Conservation (phyloP, 2,329 filamentous ascomycete genomes). For the Dendryphion nanum region DNA sequence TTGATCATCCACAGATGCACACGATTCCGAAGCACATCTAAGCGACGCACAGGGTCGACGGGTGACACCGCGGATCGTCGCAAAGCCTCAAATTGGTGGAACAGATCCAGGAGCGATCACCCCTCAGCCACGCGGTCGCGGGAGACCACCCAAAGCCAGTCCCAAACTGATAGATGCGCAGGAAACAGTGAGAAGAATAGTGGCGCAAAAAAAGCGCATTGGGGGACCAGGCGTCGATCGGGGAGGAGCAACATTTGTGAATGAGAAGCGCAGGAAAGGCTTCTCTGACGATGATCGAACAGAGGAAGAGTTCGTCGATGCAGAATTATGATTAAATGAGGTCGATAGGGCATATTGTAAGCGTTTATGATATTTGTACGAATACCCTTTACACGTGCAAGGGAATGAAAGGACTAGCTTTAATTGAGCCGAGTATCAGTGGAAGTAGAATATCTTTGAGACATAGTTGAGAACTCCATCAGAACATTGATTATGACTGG, state of each 20-base stretch:
- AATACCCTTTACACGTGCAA: no score
- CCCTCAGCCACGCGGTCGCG: conserved; percentile 38
- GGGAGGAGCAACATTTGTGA: conserved; percentile 54
- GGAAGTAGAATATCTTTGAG: no score
- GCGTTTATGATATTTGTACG: no score
- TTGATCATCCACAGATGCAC: conserved; percentile 30
- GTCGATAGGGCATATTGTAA: no score
- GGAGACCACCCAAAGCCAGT: conserved; percentile 21
- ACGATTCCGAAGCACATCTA: conserved; percentile 49
- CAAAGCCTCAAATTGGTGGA: conserved; percentile 12
- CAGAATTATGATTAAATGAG: conserved; percentile 26
- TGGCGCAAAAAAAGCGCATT: conserved; percentile 50
- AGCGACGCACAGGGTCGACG: conserved; percentile 46
- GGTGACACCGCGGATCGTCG: conserved; percentile 46
- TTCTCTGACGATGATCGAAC: conserved; percentile 53
- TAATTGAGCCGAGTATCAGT: no score
- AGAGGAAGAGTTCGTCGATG: conserved; percentile 43
- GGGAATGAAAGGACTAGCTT: no score
- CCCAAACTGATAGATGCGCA: conserved; percentile 41
- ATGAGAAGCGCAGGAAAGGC: conserved; percentile 48
- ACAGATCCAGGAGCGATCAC: conserved; percentile 10
- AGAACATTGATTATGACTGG: no score
- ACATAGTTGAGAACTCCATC: no score
- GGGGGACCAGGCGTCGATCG: conserved; percentile 54
- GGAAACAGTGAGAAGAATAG: conserved; percentile 46